Evolutionary conservation across 1,139 yeast genomes (phyloP), one percentile per base, ranked within the genome.

Genomic region (Eremothecium gossypii): DNA sequence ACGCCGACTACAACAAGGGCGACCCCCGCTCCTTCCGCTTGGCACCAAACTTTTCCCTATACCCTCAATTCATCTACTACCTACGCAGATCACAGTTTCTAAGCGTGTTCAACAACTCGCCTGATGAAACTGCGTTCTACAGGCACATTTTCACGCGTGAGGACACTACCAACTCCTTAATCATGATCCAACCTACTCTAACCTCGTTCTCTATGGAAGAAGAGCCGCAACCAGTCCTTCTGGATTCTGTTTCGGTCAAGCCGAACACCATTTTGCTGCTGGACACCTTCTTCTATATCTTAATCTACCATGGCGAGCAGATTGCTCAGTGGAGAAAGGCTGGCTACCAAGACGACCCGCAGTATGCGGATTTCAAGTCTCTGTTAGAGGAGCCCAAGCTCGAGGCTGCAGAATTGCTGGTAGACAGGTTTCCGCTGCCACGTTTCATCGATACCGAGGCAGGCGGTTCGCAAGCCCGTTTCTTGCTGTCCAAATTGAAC

Each of bases 391-490:
- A 83, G 49, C 96, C 98, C 41, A 82, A 86, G 58, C 76, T 77
- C 46, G 98, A 91, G 66, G 97, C 96, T 27, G 93, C 95, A 4
- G 89, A 83, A 53, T 71, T 91, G 51, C 76, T 91, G 58, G 79
- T 83, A 30, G 97, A 91, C 60, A 78, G 98, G 64, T 91, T 86
- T 77, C 98, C 98, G 56, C 73, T 91, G 58, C 98, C 98, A 40
- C 78, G 97, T 67, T 91, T 85, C 63, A 86, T 89, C 54, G 96
- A 89, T 55, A 87, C 96, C 43, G 96, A 89, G 61, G 96, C 87
- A 55, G 96, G 97, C 58, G 96, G 96, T 41, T 87, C 96, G 27
- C 98, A 91, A 69, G 97, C 97, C 2, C 81, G 98, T 69, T 91
- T 91, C 74, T 74, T 91, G 66, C 78, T 86, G 61, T 85, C 96